Conservation (phyloP, 495 filamentous ascomycete genomes). For the Parathielavia appendiculata region DNA sequence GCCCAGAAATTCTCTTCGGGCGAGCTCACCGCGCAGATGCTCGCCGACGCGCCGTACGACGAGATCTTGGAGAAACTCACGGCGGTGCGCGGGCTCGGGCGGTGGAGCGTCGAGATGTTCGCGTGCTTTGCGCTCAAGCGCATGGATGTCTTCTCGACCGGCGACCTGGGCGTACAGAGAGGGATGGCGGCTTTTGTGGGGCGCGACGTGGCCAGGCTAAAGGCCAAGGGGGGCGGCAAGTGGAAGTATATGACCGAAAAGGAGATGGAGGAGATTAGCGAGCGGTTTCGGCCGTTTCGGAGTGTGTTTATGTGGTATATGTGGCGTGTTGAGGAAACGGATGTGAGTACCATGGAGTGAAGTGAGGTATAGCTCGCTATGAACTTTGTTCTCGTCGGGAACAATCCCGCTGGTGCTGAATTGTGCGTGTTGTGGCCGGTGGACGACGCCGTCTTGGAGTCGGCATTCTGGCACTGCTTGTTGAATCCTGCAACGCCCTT, state of each 20-base stretch:
- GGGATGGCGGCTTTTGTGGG: constrained; percentile 89
- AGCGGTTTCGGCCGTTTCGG: constrained; percentile 77
- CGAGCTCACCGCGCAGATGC: constrained; percentile 67
- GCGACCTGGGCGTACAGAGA: constrained; percentile 90
- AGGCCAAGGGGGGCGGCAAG: constrained; percentile 72
- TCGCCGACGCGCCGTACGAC: constrained; percentile 74
- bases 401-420: no score
- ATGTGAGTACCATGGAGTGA: constrained; percentile 59
- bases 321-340: constrained; percentile 78
- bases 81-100: constrained; percentile 81
- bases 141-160: constrained; percentile 87
- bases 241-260: constrained; percentile 95
- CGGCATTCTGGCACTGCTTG: no score
- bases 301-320: constrained; percentile 74
- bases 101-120: constrained; percentile 97
- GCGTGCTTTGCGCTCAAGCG: constrained; percentile 86
- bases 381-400: no score
- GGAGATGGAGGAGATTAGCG: constrained; percentile 82
- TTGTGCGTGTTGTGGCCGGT: no score
- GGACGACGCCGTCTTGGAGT: no score
- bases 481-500: no score
- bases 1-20: constrained; percentile 72
- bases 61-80: constrained; percentile 75
- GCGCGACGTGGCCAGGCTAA: constrained; percentile 74
- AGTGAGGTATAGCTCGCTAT: no score